Base-by-base conservation (phyloP, 225 moss, liverwort and hornwort genomes). In the Physcomitrellopsis africana region DNA sequence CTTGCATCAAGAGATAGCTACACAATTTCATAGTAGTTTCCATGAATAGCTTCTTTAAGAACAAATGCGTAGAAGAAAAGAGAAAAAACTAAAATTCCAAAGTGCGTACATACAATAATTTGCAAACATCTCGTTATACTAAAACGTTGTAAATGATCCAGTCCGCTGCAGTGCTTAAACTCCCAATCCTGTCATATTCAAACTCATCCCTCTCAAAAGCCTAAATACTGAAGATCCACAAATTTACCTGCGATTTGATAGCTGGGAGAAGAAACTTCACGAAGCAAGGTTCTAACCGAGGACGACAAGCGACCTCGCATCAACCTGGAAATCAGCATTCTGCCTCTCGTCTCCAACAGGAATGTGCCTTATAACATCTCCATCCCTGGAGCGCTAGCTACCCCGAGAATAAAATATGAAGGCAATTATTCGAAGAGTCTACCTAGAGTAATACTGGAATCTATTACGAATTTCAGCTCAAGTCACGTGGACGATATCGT, bases 321-420 rank as follows among this genome's bases (percentile, higher is more conserved):
- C 43, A 82, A 69, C 73, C 73, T 76, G 59, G 76, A 82, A 48
- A 82, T 56, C 73, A 79, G 73, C 85, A 85, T 82, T 73, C 56
- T 73, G 64, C 16, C 32, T 61, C 65, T 75, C 57, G 60, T 29
- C 23, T 68, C 59, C 10, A 69, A 68, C 29, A 27, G 11, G 15
- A 32, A 70, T 29, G 53, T 18, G 46, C 63, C 51, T 57, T 76
- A 76, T 1, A 76, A 24, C 76, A 76, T 79, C 72, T 51, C 56
- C 49, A 7, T 3, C 16, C 15, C 6, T 16, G 16, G 44, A 48
- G 51, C n/a, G 15, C 16, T 65, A 27, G 60, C 58, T 63, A 29
- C 18, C 72, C 51, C 19, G 11, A 68, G 68, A 44, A 16, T 20
- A 56, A 48, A 13, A 42, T 10, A 26, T 0, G 7, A 68, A 42